phyloP scores from a whole-genome alignment of 2,329 filamentous ascomycete genomes.

The Tolypocladium ovalisporum region DNA sequence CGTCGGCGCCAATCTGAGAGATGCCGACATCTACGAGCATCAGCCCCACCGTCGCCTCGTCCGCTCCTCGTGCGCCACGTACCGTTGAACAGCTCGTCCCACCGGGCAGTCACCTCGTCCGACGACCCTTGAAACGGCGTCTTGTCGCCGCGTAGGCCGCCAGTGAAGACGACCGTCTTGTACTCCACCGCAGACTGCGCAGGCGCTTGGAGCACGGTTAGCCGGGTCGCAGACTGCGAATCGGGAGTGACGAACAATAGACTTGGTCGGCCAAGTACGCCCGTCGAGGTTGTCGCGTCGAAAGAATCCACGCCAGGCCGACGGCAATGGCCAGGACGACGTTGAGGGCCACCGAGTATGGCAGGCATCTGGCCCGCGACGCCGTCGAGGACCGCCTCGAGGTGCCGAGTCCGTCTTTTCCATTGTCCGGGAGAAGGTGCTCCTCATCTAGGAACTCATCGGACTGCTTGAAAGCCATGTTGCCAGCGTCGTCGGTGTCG shows the following conservation, averaged over 20 bases:
- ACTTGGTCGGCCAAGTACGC: not conserved
- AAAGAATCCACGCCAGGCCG: not conserved
- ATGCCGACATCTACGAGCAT: slow-evolving; percentile 32
- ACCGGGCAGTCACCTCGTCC: slow-evolving; percentile 41
- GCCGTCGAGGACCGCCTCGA: not conserved
- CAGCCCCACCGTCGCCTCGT: not conserved
- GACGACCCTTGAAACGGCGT: slow-evolving; percentile 43
- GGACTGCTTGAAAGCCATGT: not conserved
- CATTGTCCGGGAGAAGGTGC: not conserved
- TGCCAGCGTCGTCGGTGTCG: not conserved
- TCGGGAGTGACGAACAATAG: not conserved
- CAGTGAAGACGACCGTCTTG: slow-evolving; percentile 35
- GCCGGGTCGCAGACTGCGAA: too few species aligned
- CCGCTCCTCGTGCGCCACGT: not conserved
- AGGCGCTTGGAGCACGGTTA: slow-evolving; percentile 24
- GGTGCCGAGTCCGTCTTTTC: not conserved
- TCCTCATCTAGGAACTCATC: not conserved
- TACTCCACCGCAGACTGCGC: slow-evolving; percentile 36
- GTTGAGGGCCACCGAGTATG: not conserved
- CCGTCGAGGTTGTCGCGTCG: not conserved
- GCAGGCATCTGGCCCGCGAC: not conserved
- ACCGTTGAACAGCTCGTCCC: slow-evolving; percentile 36
- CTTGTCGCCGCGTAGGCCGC: slow-evolving; percentile 28
- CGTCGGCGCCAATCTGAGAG: slow-evolving; percentile 42
- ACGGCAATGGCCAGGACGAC: not conserved